phyloP scores from a whole-genome alignment of 106 monocot species.

The Narthecium ossifragum region DNA sequence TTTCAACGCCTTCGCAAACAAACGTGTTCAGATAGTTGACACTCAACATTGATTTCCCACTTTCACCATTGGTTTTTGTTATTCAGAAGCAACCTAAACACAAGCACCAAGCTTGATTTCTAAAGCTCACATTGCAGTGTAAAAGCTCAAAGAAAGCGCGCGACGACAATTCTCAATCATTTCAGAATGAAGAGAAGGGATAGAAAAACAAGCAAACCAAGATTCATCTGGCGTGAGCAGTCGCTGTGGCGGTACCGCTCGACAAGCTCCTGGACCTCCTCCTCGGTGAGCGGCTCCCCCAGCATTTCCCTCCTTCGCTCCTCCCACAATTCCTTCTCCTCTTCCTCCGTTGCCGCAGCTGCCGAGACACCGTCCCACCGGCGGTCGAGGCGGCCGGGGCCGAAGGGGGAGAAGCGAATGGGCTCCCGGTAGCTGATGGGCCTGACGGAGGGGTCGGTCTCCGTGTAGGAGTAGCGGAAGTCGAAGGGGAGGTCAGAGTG shows the following conservation, averaged over 20 bases:
- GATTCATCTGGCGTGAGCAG: conserved; percentile 78
- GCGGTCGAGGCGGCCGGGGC: conserved; percentile 80
- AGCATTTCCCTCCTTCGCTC: conserved; percentile 31
- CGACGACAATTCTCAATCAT: no score
- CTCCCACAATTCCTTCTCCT: conserved; percentile 3
- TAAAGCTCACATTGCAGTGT: no score
- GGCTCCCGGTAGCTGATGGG: conserved; percentile 88
- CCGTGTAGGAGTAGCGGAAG: conserved; percentile 94
- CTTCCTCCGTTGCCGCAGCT: background rate
- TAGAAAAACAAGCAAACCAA: conserved; percentile 36
- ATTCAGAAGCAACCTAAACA: no score
- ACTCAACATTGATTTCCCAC: no score
- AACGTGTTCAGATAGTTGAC: no score
- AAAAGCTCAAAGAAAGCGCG: no score
- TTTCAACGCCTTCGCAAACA: no score
- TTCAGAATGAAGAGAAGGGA: no score
- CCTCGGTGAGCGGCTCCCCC: conserved; percentile 57
- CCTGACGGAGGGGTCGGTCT: conserved; percentile 34
- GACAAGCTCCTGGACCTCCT: conserved; percentile 66
- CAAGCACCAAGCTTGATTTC: no score
- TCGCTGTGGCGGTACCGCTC: conserved; percentile 68
- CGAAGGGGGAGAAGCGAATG: conserved; percentile 85
- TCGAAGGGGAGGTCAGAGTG: conserved; percentile 83
- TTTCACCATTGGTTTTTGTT: no score
- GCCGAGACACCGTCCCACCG: conserved; percentile 69